Evolutionary conservation across 1,139 yeast species (phyloP), one percentile per base, ranked within the genome.

Genomic region (Geotrichum carabidarum): DNA sequence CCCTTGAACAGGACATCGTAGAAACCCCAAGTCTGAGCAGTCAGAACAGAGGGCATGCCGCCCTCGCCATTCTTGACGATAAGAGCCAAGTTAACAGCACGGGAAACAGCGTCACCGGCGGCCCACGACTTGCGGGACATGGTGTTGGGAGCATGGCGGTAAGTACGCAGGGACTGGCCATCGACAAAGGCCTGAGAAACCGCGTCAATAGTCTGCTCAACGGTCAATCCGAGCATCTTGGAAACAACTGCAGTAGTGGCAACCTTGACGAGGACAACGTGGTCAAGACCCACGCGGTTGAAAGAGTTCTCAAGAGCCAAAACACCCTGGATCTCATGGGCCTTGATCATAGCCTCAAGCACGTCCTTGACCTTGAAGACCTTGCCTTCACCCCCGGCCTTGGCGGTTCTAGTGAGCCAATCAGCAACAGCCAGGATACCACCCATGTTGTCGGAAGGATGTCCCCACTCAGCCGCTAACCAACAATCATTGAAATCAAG

Each of bases 391-490:
- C 67, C 67, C 41, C 74, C 70, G 32, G 76, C 74, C 64, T 75
- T 76, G 56, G 74, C 69, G 35, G 73, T 65, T 59, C 83, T 73
- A 49, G 81, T 77, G 59, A 78, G 71, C 72, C 79, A 75, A 64
- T 80, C 84, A 22, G 83, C 79, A 37, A 80, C 81, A 1, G 84
- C 81, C 30, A 80, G 67, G 56, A 80, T 79, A 50, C 82, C 82
- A 50, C 83, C 84, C 57, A 80, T 61, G 65, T 80, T 80, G 64
- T 80, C 84, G 18, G 82, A 77, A 31, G 84, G 84, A 65, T 80
- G 84, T 6, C 84, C 84, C 84, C 84, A 80, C 65, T 80, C 84
- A 34, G 83, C 83, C 52, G 84, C 84, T 44, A 80, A 68, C 84
- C 83, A 80, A 66, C 83, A 79, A 65, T 80, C 84, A 60, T 80